Conservation (phyloP, 179 eudicot species). For the Monotropa hypopitys region DNA sequence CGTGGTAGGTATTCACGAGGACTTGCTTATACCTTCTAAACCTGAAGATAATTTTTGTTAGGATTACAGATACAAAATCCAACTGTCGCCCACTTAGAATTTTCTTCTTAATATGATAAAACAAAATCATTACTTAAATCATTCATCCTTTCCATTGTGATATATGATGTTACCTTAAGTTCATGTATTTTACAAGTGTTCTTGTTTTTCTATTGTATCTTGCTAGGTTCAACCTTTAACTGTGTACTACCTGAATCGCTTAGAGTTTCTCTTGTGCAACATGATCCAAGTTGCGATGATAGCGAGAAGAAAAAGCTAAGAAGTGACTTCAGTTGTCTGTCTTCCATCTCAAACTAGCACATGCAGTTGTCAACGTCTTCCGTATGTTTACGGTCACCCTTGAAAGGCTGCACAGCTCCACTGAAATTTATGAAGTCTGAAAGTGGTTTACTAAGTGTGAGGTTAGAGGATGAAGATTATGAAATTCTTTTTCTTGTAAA, state of each 20-base stretch:
- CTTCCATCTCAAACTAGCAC: constrained; percentile 68
- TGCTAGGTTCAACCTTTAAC: constrained; percentile 63
- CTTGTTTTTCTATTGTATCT: background rate
- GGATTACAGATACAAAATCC: background rate
- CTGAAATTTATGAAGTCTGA: constrained; percentile 42
- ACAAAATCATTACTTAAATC: background rate
- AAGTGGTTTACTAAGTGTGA: constrained; percentile 28
- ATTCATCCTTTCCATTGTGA: background rate
- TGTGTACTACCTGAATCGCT: constrained; percentile 73
- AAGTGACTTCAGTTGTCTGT: constrained; percentile 57
- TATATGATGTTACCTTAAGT: background rate
- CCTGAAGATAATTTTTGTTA: background rate
- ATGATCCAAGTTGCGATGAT: constrained; percentile 29
- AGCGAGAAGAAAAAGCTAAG: constrained; percentile 54
- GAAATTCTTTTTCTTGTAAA: background rate
- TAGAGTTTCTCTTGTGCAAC: constrained; percentile 39
- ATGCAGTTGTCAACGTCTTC: constrained; percentile 68
- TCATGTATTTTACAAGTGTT: background rate
- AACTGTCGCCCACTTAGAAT: too few species aligned
- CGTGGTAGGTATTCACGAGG: too few species aligned
- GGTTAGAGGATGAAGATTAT: constrained; percentile 12
- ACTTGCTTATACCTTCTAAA: too few species aligned
- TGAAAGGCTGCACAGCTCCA: constrained; percentile 61
- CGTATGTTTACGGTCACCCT: constrained; percentile 63
- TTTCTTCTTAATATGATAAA: background rate